Evolutionary conservation across 441 rosid species (phyloP).

Genomic region (Gossypium aridum): DNA sequence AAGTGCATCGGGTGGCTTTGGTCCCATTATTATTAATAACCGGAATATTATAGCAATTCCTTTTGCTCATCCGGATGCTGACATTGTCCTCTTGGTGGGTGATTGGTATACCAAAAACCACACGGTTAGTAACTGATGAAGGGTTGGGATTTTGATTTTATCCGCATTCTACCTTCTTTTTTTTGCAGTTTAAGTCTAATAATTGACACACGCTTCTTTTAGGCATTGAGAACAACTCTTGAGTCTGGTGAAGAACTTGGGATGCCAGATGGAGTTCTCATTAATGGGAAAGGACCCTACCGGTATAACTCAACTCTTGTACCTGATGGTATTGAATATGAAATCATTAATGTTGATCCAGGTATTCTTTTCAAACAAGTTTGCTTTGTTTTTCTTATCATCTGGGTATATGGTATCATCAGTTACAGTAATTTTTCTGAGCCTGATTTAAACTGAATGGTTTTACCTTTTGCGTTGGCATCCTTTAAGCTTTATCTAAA

Average conservation of each 20-base stretch:
- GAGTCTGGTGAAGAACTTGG: slow-evolving; percentile 87
- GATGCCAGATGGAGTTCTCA: slow-evolving; percentile 90
- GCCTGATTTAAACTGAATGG: not conserved
- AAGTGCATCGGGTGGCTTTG: slow-evolving; percentile 90
- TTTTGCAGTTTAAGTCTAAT: not conserved
- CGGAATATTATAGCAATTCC: slow-evolving; percentile 57
- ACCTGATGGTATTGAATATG: slow-evolving; percentile 70
- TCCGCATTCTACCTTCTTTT: not conserved
- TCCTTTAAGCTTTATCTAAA: not conserved
- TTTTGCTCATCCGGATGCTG: slow-evolving; percentile 74
- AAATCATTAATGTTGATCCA: slow-evolving; percentile 66
- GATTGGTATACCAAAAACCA: slow-evolving; percentile 86
- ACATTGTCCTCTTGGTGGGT: slow-evolving; percentile 58
- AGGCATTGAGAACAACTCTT: slow-evolving; percentile 66
- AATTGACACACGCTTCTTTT: slow-evolving; percentile 6
- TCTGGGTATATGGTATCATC: not conserved
- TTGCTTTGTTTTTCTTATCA: slow-evolving; percentile 2
- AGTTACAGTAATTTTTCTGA: not conserved
- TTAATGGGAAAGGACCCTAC: slow-evolving; percentile 91
- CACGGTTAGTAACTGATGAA: slow-evolving; percentile 43
- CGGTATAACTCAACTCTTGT: slow-evolving; percentile 61
- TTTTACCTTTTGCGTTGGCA: not conserved
- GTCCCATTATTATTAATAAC: slow-evolving; percentile 67
- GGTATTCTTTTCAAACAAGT: slow-evolving; percentile 29
- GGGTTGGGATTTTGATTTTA: not conserved